phyloP scores from a whole-genome alignment of 2,329 filamentous ascomycete genomes.

The Aspergillus caelatus region DNA sequence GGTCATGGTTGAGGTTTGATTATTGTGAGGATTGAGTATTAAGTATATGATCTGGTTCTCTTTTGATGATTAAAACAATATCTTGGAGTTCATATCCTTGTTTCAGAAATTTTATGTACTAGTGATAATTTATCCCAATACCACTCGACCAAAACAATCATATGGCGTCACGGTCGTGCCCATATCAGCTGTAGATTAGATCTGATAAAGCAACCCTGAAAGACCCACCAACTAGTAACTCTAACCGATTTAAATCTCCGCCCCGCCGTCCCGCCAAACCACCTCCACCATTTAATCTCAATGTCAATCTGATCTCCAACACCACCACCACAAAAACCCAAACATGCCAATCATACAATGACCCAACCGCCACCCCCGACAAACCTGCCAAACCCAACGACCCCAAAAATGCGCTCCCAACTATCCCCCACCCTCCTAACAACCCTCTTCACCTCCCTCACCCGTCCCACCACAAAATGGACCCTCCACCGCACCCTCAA shows the following conservation, averaged over 20 bases:
- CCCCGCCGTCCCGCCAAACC: not conserved
- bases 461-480: conserved; percentile 34
- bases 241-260: not conserved
- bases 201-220: not conserved
- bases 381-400: not conserved
- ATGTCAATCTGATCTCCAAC: not conserved
- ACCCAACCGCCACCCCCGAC: not conserved
- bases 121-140: no score
- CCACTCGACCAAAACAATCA: no score
- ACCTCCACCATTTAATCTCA: not conserved
- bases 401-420: not conserved
- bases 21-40: no score
- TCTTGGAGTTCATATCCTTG: no score
- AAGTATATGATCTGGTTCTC: no score
- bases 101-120: no score
- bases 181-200: not conserved
- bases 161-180: no score
- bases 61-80: no score
- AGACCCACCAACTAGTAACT: not conserved
- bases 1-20: no score
- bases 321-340: not conserved
- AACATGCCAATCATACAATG: not conserved
- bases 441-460: conserved; percentile 32
- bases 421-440: not conserved
- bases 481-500: conserved; percentile 41